Conservation (phyloP, 441 rosid genomes). For the Arabidopsis hybrid region DNA sequence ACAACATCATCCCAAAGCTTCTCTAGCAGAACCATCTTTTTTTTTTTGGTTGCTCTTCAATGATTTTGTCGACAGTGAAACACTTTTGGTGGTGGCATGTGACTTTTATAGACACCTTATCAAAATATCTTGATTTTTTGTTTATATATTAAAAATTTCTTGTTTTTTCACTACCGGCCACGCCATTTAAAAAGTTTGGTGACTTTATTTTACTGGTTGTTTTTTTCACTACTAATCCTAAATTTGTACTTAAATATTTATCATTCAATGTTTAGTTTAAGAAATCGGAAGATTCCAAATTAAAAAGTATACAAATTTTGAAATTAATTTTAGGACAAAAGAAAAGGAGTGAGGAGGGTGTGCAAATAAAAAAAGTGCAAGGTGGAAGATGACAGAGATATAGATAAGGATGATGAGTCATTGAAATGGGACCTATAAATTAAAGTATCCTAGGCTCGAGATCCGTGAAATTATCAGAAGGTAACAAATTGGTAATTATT, state of each 20-base stretch:
- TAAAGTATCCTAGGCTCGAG: conserved; percentile 24
- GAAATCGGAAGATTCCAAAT: neutral
- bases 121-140: conserved; percentile 41
- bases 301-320: neutral
- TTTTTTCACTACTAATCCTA: neutral
- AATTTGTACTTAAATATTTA: neutral
- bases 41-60: neutral
- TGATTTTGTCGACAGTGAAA: conserved; percentile 27
- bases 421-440: conserved; percentile 26
- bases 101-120: conserved; percentile 37
- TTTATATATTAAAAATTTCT: neutral
- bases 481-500: neutral
- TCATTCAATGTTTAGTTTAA: neutral
- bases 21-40: conserved; percentile 68
- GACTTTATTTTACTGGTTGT: neutral
- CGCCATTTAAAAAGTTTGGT: neutral
- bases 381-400: conserved; percentile 33
- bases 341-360: neutral
- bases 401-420: conserved; percentile 47
- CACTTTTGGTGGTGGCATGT: conserved; percentile 1
- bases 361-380: conserved; percentile 11
- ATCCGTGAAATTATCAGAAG: conserved; percentile 9
- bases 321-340: neutral
- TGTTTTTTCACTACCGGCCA: conserved; percentile 4
- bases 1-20: conserved; percentile 90